A percentile compares a stretch with the other conserved stretches of the same genome.
phyloP scores from a whole-genome alignment of 257 asterid species.

The Nicotiana sylvestris region DNA sequence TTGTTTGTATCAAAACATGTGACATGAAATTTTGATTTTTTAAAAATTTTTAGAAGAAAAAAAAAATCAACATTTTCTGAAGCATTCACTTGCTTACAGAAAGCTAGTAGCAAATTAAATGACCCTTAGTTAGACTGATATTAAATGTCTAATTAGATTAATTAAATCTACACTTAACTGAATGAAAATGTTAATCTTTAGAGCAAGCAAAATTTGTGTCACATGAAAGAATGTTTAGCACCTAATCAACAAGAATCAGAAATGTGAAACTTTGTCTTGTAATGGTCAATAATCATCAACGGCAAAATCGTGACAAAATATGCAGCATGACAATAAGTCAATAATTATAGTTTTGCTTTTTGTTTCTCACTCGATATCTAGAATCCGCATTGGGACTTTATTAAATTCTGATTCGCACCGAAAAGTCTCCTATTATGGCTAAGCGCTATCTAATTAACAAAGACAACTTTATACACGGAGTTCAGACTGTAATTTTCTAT shows the following conservation, averaged over 20 bases:
- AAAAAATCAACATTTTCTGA: no score
- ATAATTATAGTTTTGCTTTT: neutral
- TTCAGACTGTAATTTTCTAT: no score
- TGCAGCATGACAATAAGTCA: neutral
- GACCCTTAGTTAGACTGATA: neutral
- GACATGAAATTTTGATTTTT: no score
- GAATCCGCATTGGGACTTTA: no score
- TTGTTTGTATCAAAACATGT: no score
- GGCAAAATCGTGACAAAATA: neutral
- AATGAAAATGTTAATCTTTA: neutral
- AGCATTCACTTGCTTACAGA: no score
- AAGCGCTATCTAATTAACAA: no score
- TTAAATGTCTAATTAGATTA: neutral
- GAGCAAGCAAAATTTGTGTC: neutral
- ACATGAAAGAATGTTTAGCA: neutral
- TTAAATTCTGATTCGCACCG: no score
- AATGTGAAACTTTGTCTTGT: neutral
- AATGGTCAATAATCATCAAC: neutral
- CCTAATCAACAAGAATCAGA: neutral
- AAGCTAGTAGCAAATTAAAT: neutral
- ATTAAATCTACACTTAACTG: neutral
- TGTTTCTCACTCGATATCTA: no score
- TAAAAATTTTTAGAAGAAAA: neutral
- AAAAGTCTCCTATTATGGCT: fast-evolving
- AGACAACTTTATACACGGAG: no score